Base-by-base conservation (phyloP, 106 monocot genomes). In the Vanilla planifolia region DNA sequence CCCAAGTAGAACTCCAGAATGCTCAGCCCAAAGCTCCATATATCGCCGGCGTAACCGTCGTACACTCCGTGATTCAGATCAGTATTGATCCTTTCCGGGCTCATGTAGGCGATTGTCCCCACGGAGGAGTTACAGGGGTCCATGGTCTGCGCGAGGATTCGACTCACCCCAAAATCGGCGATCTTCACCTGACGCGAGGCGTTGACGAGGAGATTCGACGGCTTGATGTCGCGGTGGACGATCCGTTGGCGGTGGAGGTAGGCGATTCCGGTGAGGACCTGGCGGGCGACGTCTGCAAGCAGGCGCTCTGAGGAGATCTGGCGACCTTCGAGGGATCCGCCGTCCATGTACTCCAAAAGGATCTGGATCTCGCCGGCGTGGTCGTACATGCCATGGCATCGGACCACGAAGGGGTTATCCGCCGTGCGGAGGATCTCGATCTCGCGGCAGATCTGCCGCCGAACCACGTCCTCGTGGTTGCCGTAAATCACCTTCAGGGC, bases 181-280 rank as follows among this genome's bases (percentile, higher is more conserved):
- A 94, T 94, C 85, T 94, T 94, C 62, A 93, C 82, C 51, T 69
- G 69, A 15, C 66, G 75, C 46, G 46, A 67, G 42, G 62, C 27
- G 70, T 94, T 67, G 67, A 94, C 76, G 34, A 94, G 77, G 48
- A 94, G 89, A 55, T 94, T 94, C 26, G 89, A 80, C 13, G 80
- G 80, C 73, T 92, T 92, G 77, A 92, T 92, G 88, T 93, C 93
- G 33, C 88, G 84, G 81, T 93, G 93, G 33, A 93, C 88, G 66
- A 93, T 88, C 70, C 65, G 79, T 28, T 51, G 77, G 32, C 80
- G 64, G 74, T 93, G 93, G 63, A 93, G 88, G 73, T 93, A 93
- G 24, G 73, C 81, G 34, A 93, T 70, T 5, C 93, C 93, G 17
- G 41, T 34, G 28, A 93, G 77, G 22, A 93, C 78, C 79, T 93